Evolutionary conservation across 805 yeast genomes (phyloP).

Genomic region (Pichia exigua): DNA sequence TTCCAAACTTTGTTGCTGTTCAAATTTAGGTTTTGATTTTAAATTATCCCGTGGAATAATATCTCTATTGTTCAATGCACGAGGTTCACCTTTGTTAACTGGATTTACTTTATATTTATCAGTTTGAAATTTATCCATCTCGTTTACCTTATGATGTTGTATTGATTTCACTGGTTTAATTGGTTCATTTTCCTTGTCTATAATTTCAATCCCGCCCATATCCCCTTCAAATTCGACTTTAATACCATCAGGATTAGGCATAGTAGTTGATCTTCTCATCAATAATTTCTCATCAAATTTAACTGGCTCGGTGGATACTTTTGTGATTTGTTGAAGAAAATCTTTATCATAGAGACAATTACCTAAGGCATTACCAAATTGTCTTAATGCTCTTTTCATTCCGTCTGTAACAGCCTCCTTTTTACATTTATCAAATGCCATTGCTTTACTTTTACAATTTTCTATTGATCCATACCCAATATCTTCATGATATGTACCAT

Average conservation of each 20-base stretch:
- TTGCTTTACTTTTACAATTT: conserved; percentile 58
- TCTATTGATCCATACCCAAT: conserved; percentile 71
- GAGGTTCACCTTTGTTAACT: no score
- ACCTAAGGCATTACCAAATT: conserved; percentile 75
- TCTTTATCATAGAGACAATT: conserved; percentile 78
- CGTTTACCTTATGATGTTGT: no score
- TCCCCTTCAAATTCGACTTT: not conserved
- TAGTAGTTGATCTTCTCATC: conserved; percentile 18
- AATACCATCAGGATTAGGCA: not conserved
- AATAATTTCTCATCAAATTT: conserved; percentile 26
- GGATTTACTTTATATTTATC: no score
- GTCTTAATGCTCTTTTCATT: conserved; percentile 66
- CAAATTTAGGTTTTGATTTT: not conserved
- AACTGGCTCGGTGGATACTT: conserved; percentile 30
- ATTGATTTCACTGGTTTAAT: no score
- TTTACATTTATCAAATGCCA: conserved; percentile 73
- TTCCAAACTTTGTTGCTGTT: not conserved
- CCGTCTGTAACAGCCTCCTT: conserved; percentile 87
- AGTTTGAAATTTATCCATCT: not conserved
- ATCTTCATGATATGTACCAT: conserved; percentile 77
- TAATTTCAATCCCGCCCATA: not conserved
- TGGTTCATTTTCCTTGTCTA: no score
- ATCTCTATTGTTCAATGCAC: no score
- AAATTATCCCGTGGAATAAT: no score
- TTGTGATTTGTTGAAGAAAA: conserved; percentile 44